Evolutionary conservation across 805 yeast species (phyloP).

Genomic region (Ogataea trehalophila): DNA sequence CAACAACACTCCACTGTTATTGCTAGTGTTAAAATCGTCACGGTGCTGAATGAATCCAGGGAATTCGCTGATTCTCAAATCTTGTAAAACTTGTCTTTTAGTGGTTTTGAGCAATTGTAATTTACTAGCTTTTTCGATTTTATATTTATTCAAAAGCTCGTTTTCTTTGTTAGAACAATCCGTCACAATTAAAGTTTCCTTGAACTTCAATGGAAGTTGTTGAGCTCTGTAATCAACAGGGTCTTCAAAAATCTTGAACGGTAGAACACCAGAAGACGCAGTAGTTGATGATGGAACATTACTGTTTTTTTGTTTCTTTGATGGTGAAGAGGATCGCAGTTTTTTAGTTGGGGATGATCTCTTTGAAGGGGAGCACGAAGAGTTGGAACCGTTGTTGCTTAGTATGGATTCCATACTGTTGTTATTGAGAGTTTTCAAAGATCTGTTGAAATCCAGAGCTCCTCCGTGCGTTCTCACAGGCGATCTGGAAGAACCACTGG

Average conservation of each 20-base stretch:
- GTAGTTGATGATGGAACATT: neutral
- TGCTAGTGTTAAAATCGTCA: neutral
- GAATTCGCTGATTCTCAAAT: constrained; percentile 13
- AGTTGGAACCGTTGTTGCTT: neutral
- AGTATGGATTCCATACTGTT: no score
- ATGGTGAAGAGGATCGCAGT: constrained; percentile 7
- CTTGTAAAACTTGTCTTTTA: constrained; percentile 7
- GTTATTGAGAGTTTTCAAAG: no score
- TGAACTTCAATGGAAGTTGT: neutral
- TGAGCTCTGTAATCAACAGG: constrained; percentile 8
- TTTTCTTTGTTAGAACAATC: no score
- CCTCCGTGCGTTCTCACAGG: neutral
- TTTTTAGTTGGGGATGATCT: constrained; percentile 7
- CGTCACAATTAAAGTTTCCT: neutral
- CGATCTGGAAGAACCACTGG: neutral
- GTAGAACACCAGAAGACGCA: neutral
- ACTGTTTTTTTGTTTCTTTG: constrained; percentile 8
- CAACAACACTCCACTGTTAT: constrained; percentile 11
- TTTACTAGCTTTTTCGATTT: neutral
- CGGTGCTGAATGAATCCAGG: constrained; percentile 16
- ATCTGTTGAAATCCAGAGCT: no score
- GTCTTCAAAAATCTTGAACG: constrained; percentile 20
- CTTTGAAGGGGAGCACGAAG: constrained; percentile 7
- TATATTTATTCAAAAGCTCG: neutral
- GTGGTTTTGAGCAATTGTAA: neutral